Evolutionary conservation across 805 yeast genomes (phyloP).

Genomic region (Starmerella tilneyi): DNA sequence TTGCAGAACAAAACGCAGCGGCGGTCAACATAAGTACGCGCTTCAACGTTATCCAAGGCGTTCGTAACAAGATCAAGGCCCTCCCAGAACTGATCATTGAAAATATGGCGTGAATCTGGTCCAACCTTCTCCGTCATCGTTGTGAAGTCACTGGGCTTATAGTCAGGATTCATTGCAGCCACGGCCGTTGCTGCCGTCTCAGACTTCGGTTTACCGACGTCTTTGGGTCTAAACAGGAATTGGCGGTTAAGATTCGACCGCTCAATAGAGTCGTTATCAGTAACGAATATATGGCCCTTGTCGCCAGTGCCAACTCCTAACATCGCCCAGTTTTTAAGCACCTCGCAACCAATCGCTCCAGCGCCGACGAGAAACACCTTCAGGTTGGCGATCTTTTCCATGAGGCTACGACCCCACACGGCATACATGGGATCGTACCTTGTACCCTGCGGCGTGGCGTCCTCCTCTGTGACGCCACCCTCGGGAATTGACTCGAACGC

Average conservation of each 20-base stretch:
- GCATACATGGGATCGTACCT: conserved; percentile 95
- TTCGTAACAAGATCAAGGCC: conserved; percentile 81
- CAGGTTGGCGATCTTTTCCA: conserved; percentile 60
- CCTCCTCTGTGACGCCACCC: conserved; percentile 46
- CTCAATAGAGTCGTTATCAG: conserved; percentile 93
- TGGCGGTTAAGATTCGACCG: conserved; percentile 94
- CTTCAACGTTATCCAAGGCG: conserved; percentile 95
- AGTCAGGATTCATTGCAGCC: conserved; percentile 71
- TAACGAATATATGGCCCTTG: conserved; percentile 68
- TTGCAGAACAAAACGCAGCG: conserved; percentile 88
- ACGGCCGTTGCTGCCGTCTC: conserved; percentile 86
- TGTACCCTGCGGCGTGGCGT: conserved; percentile 63
- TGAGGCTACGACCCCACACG: conserved; percentile 74
- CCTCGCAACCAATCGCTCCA: conserved; percentile 98
- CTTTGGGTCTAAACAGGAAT: conserved; percentile 85
- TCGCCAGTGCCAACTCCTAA: conserved; percentile 92
- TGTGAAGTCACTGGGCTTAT: conserved; percentile 58
- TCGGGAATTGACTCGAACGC: conserved; percentile 71
- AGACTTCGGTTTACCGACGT: conserved; percentile 85
- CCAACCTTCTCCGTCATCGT: conserved; percentile 82
- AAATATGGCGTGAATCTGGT: conserved; percentile 78
- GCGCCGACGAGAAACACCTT: conserved; percentile 90
- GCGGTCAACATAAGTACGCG: conserved; percentile 94
- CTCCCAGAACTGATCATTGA: conserved; percentile 78
- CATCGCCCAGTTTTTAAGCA: conserved; percentile 96